Conservation (phyloP, 768 basidiomycete species). For the Podaxis sp. region DNA sequence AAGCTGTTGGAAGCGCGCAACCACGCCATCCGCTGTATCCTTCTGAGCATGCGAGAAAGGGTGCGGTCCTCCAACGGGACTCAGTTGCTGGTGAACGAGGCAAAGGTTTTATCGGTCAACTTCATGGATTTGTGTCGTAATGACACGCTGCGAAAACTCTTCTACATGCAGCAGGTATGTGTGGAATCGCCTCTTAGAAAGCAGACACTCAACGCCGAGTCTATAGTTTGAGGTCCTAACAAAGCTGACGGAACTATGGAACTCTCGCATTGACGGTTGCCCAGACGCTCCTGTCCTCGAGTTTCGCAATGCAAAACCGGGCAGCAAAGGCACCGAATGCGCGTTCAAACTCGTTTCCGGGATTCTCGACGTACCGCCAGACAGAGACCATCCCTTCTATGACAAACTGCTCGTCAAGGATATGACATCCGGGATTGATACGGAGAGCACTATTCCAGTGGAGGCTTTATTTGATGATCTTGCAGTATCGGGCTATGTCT, state of each 20-base stretch:
- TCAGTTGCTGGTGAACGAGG: constrained; percentile 43
- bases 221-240: constrained; percentile 48
- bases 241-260: constrained; percentile 47
- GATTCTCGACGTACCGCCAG: constrained; percentile 38
- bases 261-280: constrained; percentile 47
- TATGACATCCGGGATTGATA: constrained; percentile 22
- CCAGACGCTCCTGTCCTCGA: constrained; percentile 47
- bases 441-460: constrained; percentile 34
- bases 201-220: neutral
- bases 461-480: constrained; percentile 54
- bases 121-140: constrained; percentile 50
- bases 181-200: neutral
- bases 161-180: constrained; percentile 53
- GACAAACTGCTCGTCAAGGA: constrained; percentile 46
- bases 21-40: constrained; percentile 30
- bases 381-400: constrained; percentile 42
- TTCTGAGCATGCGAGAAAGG: constrained; percentile 31
- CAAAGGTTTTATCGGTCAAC: constrained; percentile 34
- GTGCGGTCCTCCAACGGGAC: constrained; percentile 24
- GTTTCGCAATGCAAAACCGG: constrained; percentile 29
- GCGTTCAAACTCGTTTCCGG: constrained; percentile 43
- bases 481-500: constrained; percentile 41
- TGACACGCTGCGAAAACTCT: constrained; percentile 45
- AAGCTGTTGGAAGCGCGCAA: constrained; percentile 34
- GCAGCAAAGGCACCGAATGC: constrained; percentile 31